Conservation (phyloP, 2,329 filamentous ascomycete species). For the Pezicula carpinea region DNA sequence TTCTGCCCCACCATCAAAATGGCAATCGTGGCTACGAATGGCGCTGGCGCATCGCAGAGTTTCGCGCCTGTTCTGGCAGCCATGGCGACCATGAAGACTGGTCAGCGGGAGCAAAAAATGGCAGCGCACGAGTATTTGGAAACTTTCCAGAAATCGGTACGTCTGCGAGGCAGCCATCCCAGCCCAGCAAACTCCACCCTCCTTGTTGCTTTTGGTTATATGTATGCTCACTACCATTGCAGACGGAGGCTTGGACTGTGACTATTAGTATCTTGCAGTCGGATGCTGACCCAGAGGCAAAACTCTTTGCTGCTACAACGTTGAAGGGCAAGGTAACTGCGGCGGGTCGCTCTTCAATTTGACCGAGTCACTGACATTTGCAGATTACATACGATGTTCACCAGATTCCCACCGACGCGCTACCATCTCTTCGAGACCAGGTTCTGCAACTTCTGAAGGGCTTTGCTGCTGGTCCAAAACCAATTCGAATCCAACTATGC, state of each 20-base stretch:
- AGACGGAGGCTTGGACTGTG: constrained; percentile 88
- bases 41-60: constrained; percentile 59
- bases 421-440: constrained; percentile 76
- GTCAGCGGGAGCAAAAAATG: constrained; percentile 76
- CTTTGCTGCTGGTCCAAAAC: constrained; percentile 77
- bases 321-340: constrained; percentile 87
- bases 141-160: constrained; percentile 95
- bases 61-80: constrained; percentile 85
- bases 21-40: constrained; percentile 41
- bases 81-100: constrained; percentile 86
- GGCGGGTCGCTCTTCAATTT: neutral
- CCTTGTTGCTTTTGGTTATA: constrained; percentile 6
- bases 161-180: constrained; percentile 31
- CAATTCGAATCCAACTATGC: constrained; percentile 85
- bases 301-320: constrained; percentile 93
- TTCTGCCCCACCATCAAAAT: constrained; percentile 26
- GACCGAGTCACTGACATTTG: constrained; percentile 14
- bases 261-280: constrained; percentile 85
- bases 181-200: constrained; percentile 8
- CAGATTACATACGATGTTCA: constrained; percentile 96
- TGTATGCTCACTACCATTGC: constrained; percentile 17
- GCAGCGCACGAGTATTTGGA: constrained; percentile 89
- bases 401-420: constrained; percentile 73
- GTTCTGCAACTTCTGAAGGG: constrained; percentile 75
- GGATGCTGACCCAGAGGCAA: constrained; percentile 74